phyloP scores from a whole-genome alignment of 2,329 filamentous ascomycete species.

The Herpotrichia juniperi region DNA sequence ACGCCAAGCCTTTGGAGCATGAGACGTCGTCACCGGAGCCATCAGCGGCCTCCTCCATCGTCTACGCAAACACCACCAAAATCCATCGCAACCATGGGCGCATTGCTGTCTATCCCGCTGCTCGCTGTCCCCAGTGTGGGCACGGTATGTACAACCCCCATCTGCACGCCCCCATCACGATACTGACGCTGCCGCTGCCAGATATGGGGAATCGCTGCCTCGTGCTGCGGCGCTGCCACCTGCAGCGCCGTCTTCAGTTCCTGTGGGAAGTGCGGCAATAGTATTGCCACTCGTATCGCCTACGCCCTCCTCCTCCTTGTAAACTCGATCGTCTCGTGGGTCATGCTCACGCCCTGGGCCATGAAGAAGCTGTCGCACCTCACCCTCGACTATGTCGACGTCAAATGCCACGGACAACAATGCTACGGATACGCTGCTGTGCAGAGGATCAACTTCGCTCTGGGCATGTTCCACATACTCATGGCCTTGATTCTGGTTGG shows the following conservation, averaged over 20 bases:
- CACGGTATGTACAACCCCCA: constrained; percentile 67
- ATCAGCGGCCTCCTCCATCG: not conserved
- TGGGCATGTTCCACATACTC: constrained; percentile 90
- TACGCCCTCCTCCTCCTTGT: constrained; percentile 93
- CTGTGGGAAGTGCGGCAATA: constrained; percentile 96
- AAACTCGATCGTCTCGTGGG: constrained; percentile 97
- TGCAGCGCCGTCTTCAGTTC: constrained; percentile 95
- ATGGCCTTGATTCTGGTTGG: constrained; percentile 85
- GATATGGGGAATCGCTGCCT: constrained; percentile 79
- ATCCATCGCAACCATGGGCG: constrained; percentile 71
- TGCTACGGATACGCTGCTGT: constrained; percentile 97
- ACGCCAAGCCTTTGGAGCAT: not conserved
- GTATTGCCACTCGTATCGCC: constrained; percentile 94
- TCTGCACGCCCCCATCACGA: constrained; percentile 4
- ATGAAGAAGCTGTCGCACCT: constrained; percentile 93
- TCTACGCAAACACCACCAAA: constrained; percentile 5
- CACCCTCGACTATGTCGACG: constrained; percentile 94
- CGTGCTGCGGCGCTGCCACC: constrained; percentile 95
- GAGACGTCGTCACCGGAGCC: not conserved
- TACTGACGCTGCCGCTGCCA: constrained; percentile 46
- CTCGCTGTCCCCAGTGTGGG: constrained; percentile 85
- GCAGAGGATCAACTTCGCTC: constrained; percentile 96
- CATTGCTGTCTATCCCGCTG: constrained; percentile 85
- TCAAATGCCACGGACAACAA: constrained; percentile 84
- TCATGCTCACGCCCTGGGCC: constrained; percentile 99